Base-by-base conservation (phyloP, 352 stramenopile species). In the Pythium plurisporium region DNA sequence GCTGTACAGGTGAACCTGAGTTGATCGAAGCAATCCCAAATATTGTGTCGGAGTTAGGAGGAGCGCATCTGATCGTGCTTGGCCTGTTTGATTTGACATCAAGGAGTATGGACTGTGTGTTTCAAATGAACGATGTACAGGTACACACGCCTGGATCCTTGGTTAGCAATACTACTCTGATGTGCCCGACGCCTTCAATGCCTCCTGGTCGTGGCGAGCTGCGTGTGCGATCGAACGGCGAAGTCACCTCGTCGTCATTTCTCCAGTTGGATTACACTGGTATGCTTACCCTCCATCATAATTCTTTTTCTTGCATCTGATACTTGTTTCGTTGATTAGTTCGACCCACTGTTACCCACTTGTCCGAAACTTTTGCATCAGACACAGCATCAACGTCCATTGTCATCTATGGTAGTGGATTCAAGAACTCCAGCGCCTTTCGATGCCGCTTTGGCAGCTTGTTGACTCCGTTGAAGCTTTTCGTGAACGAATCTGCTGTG, bases 361-460 rank as follows among this genome's bases (percentile, higher is more conserved):
- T 64, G 41, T 65, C 58, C 9, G 19, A 10, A 23, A n/a, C 9
- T 2, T 25, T 26, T 17, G 50, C 22, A 5, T 65, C 41, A 5
- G 50, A 59, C 26, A 48, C n/a, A 26, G 17, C 30, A 23, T 27
- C 42, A 20, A 55, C 42, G 11, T 34, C 41, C 9, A 34, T 59
- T 11, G 33, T 29, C 22, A 41, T 59, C 15, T 47, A 48, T 15
- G 59, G 59, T 3, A 44, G 31, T 5, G 50, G 50, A 1, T 66
- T 66, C 38, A 19, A 45, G 4, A 56, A 66, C 45, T 52, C 42
- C 2, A 52, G 22, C 10, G 26, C 33, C 20, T 33, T 54, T 38
- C 49, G 23, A 27, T 66, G 59, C 30, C 59, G 49, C 2, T 60
- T 66, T 30, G 59, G 59, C 14, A 10, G 17, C 14, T 10, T 31